Conservation (phyloP, 306 rosid genomes). For the Ziziphus jujuba region DNA sequence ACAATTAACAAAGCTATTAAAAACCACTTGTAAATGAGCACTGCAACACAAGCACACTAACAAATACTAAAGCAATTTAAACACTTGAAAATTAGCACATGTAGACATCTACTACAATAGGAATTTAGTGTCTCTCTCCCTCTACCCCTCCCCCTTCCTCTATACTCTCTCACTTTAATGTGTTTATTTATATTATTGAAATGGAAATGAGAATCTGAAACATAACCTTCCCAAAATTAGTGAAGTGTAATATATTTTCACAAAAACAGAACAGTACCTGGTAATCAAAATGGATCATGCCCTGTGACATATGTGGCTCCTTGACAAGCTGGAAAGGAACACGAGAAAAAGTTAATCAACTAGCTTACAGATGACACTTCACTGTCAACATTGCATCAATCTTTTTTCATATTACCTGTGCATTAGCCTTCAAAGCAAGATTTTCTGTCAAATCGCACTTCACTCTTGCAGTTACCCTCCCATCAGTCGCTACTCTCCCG, state of each 20-base stretch:
- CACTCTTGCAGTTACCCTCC: constrained; percentile 85
- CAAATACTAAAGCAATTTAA: no score
- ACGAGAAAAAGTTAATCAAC: constrained; percentile 7
- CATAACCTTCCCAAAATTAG: no score
- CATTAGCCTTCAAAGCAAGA: constrained; percentile 84
- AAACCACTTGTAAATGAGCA: no score
- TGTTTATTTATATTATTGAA: no score
- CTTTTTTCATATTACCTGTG: constrained; percentile 57
- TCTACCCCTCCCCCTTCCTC: no score
- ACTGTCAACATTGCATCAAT: not conserved
- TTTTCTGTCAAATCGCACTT: constrained; percentile 77
- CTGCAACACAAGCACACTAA: no score
- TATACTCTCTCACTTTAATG: no score
- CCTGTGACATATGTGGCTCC: constrained; percentile 99
- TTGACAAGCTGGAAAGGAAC: constrained; percentile 66
- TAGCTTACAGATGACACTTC: not conserved
- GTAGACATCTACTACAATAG: no score
- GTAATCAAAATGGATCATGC: constrained; percentile 87
- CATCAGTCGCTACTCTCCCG: constrained; percentile 89
- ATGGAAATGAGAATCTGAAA: no score
- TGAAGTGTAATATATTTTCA: not conserved
- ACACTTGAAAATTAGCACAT: no score
- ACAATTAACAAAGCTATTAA: no score
- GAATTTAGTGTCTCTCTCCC: no score
- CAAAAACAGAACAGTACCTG: constrained; percentile 44